These are phyloP conservation scores for Otatea glauca DNA, from an alignment of 176 grass and related monocot species.

Conservation along the genomic window DNA sequence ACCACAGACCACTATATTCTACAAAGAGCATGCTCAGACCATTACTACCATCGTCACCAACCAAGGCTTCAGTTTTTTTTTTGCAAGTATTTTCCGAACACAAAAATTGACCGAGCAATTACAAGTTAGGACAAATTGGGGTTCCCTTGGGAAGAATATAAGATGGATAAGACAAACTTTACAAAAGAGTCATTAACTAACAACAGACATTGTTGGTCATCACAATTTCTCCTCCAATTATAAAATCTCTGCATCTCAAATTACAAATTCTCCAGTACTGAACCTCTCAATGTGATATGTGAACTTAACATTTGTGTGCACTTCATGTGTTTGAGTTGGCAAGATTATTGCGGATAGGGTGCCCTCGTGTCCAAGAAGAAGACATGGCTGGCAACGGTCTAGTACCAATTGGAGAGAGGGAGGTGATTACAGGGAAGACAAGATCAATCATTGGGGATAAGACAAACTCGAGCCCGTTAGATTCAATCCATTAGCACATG, in stretches of 20 bases:
- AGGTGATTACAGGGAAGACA: background rate
- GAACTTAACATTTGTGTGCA: constrained; percentile 13
- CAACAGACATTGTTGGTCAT: background rate
- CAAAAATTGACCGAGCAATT: background rate
- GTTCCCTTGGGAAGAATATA: constrained; percentile 3
- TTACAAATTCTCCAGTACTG: background rate
- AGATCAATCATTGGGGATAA: background rate
- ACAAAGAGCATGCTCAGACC: background rate
- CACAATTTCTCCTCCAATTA: background rate
- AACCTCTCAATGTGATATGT: background rate
- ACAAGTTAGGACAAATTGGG: constrained; percentile 30
- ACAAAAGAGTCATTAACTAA: background rate
- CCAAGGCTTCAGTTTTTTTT: constrained; percentile 1
- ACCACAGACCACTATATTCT: background rate
- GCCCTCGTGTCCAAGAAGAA: background rate
- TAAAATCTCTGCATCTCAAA: background rate
- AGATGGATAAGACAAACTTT: background rate
- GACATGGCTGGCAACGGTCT: background rate
- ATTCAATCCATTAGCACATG: background rate
- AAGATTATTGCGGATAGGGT: background rate
- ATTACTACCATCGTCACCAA: background rate
- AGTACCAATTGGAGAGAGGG: background rate
- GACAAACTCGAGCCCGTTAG: background rate
- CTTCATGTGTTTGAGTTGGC: background rate
- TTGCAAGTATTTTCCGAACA: background rate